Base-by-base conservation (phyloP, 192 early-diverging fungal species). In the Coemansia sp. region DNA sequence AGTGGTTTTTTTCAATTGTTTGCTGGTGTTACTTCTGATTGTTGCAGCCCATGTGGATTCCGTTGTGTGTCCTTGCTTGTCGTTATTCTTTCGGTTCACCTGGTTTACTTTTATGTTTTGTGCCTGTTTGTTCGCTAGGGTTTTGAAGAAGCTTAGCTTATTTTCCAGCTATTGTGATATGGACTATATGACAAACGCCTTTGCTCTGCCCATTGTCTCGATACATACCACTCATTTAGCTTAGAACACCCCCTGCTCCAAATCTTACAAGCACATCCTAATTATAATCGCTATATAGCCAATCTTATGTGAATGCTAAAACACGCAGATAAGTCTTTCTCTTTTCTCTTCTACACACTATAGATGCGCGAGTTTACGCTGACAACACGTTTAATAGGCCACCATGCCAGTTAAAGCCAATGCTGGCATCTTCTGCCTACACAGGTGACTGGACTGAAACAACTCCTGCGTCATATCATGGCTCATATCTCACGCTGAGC, bases 311-410 rank as follows among this genome's bases (percentile, higher is more conserved):
- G 38, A 40, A 32, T 9, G 4, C 51, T 40, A 53, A 19, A 8
- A 25, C 22, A 14, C 49, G 61, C 11, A 3, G 32, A 13, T 22
- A 13, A 25, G 20, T 5, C 19, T 32, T 38, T 56, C 7, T 4
- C 14, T 40, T 38, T 39, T 59, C 57, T 63, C 49, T 46, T 9
- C 37, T 32, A 16, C 39, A 43, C 43, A 5, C 14, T 75, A 46
- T 82, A 82, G 79, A 82, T 58, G 54, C 74, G 14, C 68, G 60
- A 22, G 66, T 76, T 1, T 73, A 82, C 48, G 74, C 74, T 22
- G 53, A 72, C 61, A 64, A 74, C 74, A 65, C 17, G 5, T 82
- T 68, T 69, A 82, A 76, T 61, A 65, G 74, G 13, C 74, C 71
- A 7, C 74, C 79, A 10, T 82, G 79, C 68, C 68, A 61, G 59